Evolutionary conservation across 2,329 filamentous ascomycete species (phyloP), one percentile per base, ranked within the genome.

Genomic region (Pestalotiopsis sp.): DNA sequence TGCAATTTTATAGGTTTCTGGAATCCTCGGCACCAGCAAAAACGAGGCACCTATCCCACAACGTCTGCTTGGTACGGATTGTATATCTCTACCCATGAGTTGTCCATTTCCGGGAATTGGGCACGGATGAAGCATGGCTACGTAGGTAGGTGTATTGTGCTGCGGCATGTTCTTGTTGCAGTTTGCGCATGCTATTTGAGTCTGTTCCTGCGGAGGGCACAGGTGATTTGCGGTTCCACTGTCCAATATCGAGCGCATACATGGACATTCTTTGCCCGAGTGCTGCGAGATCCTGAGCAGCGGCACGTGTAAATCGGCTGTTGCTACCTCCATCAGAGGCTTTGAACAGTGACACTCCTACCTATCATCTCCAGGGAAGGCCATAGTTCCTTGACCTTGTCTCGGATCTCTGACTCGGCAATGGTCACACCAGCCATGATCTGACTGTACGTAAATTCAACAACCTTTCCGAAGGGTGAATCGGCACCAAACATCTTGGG

Each of bases 401-500:
- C 63, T 62, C 67, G 68, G 9, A 76, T 70, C 39, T 73, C 68
- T 22, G 69, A 68, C 66, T 74, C 70, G 20, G 69, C 68, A 14
- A 70, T 61, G 3, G 35, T 67, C 22, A 73, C 59, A 1, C 72
- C 71, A 30, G 66, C 71, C 68, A 75, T 75, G 55, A 75, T 70
- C 67, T 75, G 71, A 64, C 65, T 40, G 62, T 73, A 74, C 2
- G 73, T 75, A 59, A 66, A 69, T 24, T 73, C 58, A 38, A 74
- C 64, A 10, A 76, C 68, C n/a, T 62, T 68, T 4, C 72, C 71
- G 35, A 75, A 73, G 1, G 74, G 73, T 20, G 71, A 73, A 11
- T 71, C 65, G 11, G 61, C 48, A n/a, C 72, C 71, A 61, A 71
- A 75, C 70, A 73, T 73, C 38, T 65, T 64, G 17, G 70, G 69